Conservation (phyloP, 129 eudicot genomes). For the Ambrosia trifida region DNA sequence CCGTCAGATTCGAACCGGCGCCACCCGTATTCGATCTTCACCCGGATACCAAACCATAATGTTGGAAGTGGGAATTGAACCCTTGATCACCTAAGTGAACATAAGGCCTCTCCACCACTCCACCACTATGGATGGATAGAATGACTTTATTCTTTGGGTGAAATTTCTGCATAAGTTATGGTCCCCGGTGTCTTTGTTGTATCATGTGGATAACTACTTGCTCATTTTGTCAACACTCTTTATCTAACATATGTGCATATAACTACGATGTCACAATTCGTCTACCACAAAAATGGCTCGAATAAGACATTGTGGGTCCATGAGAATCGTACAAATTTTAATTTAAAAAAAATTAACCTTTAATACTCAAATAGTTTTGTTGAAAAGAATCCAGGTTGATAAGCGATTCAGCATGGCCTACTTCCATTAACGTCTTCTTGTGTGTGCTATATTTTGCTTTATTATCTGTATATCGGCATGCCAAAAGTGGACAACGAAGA, state of each 20-base stretch:
- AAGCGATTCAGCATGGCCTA: neutral
- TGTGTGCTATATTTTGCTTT: constrained; percentile 14
- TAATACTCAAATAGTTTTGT: neutral
- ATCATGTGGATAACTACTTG: constrained; percentile 38
- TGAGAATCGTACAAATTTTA: constrained; percentile 31
- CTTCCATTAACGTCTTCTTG: constrained; percentile 1
- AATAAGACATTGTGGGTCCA: constrained; percentile 32
- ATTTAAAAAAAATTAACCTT: constrained; percentile 3
- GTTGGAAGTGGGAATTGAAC: too few species aligned
- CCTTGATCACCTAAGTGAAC: too few species aligned
- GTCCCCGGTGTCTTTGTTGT: constrained; percentile 31
- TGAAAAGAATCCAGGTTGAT: neutral
- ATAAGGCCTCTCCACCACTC: too few species aligned
- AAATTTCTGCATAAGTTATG: constrained; percentile 39
- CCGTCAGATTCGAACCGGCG: too few species aligned
- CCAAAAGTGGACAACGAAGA: constrained; percentile 6
- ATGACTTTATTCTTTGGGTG: constrained; percentile 32
- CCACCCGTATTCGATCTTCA: too few species aligned
- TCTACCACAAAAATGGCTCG: constrained; percentile 20
- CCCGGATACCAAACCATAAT: too few species aligned
- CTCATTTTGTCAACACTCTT: constrained; percentile 32
- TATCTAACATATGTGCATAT: constrained; percentile 23
- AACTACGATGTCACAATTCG: constrained; percentile 19
- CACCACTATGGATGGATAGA: too few species aligned
- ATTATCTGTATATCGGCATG: constrained; percentile 3